These are phyloP conservation scores for Fallopia convolvulus DNA, from an alignment of 148 eudicot species.

Conservation along the genomic window DNA sequence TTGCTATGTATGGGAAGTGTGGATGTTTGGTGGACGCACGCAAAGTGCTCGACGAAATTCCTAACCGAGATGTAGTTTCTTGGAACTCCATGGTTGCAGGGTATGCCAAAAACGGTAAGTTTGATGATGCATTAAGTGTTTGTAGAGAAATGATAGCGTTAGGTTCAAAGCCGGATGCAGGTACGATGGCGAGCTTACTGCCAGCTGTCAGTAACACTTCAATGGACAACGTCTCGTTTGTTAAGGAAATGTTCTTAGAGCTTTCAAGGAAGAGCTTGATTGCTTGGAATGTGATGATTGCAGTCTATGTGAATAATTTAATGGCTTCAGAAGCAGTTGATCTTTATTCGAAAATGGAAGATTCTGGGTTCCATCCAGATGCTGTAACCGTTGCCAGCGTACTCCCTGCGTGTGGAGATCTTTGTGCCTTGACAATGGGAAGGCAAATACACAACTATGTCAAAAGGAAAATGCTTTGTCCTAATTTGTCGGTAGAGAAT, in stretches of 20 bases:
- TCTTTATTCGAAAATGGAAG: conserved; percentile 54
- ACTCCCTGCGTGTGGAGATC: conserved; percentile 90
- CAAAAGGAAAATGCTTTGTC: conserved; percentile 38
- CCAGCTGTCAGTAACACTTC: conserved; percentile 63
- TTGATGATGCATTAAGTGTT: conserved; percentile 60
- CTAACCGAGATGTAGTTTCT: conserved; percentile 50
- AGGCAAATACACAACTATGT: conserved; percentile 48
- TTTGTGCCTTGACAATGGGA: conserved; percentile 60
- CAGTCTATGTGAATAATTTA: conserved; percentile 61
- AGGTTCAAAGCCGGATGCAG: conserved; percentile 46
- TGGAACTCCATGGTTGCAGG: conserved; percentile 81
- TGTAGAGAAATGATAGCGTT: conserved; percentile 48
- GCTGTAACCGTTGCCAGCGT: conserved; percentile 57
- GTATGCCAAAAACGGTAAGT: conserved; percentile 46
- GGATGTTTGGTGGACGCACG: conserved; percentile 43
- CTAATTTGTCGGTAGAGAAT: conserved; percentile 60
- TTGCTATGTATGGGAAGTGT: conserved; percentile 80
- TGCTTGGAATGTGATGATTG: conserved; percentile 84
- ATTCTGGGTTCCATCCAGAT: conserved; percentile 49
- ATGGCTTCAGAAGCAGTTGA: conserved; percentile 64
- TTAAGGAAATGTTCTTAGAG: conserved; percentile 45
- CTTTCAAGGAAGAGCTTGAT: conserved; percentile 34
- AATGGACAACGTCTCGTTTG: conserved; percentile 41
- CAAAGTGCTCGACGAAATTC: conserved; percentile 52
- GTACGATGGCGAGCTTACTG: conserved; percentile 68